These are phyloP conservation scores for Claviceps paspali DNA, from an alignment of 2,329 filamentous ascomycete species.

Conservation along the genomic window DNA sequence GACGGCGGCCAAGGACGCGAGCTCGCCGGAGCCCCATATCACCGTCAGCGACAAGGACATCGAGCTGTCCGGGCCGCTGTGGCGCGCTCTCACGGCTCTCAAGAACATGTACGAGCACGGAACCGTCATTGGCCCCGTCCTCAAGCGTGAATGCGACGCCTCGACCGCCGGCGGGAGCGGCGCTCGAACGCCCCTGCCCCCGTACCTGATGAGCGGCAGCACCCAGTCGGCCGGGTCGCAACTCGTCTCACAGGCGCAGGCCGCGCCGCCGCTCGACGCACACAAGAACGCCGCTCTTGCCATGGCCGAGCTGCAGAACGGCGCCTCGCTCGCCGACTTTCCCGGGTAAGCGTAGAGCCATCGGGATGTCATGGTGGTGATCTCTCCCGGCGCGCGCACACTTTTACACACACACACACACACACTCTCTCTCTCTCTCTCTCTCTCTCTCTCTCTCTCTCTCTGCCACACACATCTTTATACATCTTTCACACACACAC, in stretches of 20 bases:
- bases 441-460: too few species aligned
- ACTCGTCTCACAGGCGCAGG: conserved; percentile 13
- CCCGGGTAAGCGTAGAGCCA: conserved; percentile 19
- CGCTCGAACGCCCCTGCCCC: conserved; percentile 24
- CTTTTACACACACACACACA: background rate
- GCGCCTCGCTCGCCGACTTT: conserved; percentile 31
- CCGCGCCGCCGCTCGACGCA: conserved; percentile 23
- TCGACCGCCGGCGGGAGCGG: conserved; percentile 29
- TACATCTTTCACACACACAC: too few species aligned
- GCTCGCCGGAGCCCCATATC: conserved; percentile 37
- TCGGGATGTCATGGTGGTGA: too few species aligned
- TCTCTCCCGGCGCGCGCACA: too few species aligned
- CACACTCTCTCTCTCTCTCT: too few species aligned
- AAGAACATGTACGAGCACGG: conserved; percentile 54
- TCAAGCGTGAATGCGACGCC: conserved; percentile 33
- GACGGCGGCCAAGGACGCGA: conserved; percentile 46
- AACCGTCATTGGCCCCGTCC: conserved; percentile 33
- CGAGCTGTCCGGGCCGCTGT: conserved; percentile 45
- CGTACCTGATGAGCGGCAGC: conserved; percentile 10
- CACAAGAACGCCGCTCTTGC: conserved; percentile 48
- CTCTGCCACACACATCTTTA: too few species aligned
- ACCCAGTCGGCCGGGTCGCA: conserved; percentile 11
- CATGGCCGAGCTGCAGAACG: conserved; percentile 51
- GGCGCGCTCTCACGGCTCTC: conserved; percentile 42
- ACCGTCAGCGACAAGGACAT: conserved; percentile 43